These are phyloP conservation scores for Talaromyces ruber DNA, from an alignment of 495 filamentous ascomycete genomes.

Conservation along the genomic window DNA sequence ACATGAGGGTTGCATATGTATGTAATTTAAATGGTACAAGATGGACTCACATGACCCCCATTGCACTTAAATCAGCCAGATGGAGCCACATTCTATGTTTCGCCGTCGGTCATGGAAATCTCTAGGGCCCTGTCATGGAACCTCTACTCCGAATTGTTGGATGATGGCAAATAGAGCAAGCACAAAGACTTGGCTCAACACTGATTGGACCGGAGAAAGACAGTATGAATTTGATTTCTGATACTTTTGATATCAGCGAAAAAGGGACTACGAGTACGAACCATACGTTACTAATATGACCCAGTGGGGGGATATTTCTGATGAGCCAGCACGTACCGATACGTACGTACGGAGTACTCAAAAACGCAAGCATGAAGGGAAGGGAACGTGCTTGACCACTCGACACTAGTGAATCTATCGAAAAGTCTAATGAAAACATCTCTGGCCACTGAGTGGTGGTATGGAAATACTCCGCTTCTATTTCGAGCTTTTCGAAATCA, in stretches of 20 bases:
- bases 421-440: neutral
- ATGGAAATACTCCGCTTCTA: neutral
- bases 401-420: neutral
- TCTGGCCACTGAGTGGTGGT: neutral
- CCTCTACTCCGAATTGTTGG: neutral
- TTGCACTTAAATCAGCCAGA: neutral
- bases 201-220: neutral
- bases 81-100: neutral
- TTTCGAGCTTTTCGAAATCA: neutral
- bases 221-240: neutral
- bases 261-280: neutral
- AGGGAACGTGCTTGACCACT: neutral
- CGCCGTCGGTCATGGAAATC: neutral
- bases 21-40: neutral
- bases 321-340: neutral
- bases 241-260: neutral
- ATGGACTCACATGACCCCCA: neutral
- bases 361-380: neutral
- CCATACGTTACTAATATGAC: neutral
- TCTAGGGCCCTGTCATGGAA: neutral
- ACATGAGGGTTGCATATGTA: neutral
- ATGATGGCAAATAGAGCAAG: neutral
- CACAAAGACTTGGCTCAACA: neutral
- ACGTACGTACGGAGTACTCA: too few relatives aligned
- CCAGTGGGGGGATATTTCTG: neutral